Evolutionary conservation across 495 filamentous ascomycete species (phyloP).

Genomic region (Aspergillus olivimuriae): DNA sequence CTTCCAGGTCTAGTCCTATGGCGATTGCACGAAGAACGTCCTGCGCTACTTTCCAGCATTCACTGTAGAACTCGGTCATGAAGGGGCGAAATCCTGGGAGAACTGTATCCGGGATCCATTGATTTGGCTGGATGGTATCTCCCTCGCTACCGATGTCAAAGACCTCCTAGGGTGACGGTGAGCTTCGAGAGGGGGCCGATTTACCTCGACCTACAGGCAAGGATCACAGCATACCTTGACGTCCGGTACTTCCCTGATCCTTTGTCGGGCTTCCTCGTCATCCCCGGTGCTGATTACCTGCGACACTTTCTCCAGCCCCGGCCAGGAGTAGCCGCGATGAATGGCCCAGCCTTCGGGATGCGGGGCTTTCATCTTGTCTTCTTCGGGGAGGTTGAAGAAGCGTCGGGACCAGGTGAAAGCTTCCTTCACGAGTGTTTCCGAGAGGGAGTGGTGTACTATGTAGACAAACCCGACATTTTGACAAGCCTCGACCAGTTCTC

Average conservation of each 20-base stretch:
- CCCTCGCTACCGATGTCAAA: conserved; percentile 61
- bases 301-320: conserved; percentile 59
- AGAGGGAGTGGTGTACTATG: conserved; percentile 49
- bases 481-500: conserved; percentile 46
- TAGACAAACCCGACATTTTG: conserved; percentile 54
- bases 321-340: conserved; percentile 62
- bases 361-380: conserved; percentile 49
- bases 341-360: conserved; percentile 51
- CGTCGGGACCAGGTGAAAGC: conserved; percentile 48
- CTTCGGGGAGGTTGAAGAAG: conserved; percentile 39
- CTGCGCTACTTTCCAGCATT: conserved; percentile 36
- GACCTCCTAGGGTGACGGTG: conserved; percentile 52
- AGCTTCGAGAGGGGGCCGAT: neutral
- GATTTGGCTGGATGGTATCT: conserved; percentile 51
- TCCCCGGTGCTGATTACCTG: conserved; percentile 45
- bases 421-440: conserved; percentile 38
- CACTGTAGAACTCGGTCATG: conserved; percentile 52
- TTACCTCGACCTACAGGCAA: neutral
- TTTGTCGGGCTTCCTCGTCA: conserved; percentile 26
- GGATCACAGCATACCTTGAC: conserved; percentile 24
- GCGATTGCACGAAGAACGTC: conserved; percentile 49
- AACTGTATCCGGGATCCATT: conserved; percentile 53
- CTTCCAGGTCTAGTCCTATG: conserved; percentile 39
- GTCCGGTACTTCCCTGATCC: conserved; percentile 32
- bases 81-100: conserved; percentile 57